These are phyloP conservation scores for Fusarium fracticaudum DNA, from an alignment of 2,329 filamentous ascomycete genomes.

Conservation along the genomic window DNA sequence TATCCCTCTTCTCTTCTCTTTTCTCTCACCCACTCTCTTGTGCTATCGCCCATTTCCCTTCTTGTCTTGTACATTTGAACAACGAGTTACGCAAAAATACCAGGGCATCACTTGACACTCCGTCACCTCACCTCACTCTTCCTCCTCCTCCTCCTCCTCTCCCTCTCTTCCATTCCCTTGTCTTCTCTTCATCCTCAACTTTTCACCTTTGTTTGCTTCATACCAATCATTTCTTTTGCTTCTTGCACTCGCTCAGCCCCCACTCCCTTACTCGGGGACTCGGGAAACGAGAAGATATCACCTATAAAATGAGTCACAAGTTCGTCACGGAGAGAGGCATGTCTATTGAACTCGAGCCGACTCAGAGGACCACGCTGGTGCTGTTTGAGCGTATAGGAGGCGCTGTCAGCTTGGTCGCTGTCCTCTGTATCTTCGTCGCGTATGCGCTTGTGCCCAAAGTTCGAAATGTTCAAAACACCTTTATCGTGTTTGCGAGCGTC, in stretches of 20 bases:
- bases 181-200: neutral
- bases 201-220: neutral
- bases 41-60: neutral
- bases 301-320: conserved; percentile 7
- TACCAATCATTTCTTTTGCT: neutral
- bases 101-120: neutral
- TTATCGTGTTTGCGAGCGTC: conserved; percentile 69
- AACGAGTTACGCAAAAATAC: conserved; percentile 5
- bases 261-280: conserved; percentile 1
- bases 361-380: conserved; percentile 55
- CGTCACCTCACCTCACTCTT: neutral
- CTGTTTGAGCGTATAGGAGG: conserved; percentile 64
- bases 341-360: conserved; percentile 47
- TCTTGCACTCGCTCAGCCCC: neutral
- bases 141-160: neutral
- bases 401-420: conserved; percentile 60
- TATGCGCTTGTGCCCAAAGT: conserved; percentile 61
- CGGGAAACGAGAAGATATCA: conserved; percentile 6
- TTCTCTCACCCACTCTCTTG: neutral
- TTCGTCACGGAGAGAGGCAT: conserved; percentile 28
- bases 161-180: neutral
- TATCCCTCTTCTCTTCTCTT: neutral
- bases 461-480: conserved; percentile 68
- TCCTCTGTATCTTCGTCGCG: conserved; percentile 62
- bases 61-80: neutral